phyloP scores from a whole-genome alignment of 768 basidiomycete genomes.

The Suillus subluteus region DNA sequence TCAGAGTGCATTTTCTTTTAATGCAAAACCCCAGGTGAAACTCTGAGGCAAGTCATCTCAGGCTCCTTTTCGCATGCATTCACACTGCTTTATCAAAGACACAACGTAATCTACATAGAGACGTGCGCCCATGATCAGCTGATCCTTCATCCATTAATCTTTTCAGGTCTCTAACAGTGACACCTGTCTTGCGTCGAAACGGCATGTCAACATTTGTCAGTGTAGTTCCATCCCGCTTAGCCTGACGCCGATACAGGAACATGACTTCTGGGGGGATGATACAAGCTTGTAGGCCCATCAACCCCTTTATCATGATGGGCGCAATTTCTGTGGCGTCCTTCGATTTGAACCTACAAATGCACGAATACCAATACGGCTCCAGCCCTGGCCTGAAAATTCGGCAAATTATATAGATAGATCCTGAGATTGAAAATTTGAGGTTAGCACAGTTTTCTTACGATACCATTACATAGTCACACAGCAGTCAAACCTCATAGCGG shows the following conservation, averaged over 20 bases:
- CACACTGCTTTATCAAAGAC: not conserved
- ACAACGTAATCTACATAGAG: not conserved
- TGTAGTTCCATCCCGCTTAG: not conserved
- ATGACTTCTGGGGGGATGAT: not conserved
- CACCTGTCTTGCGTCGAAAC: no score
- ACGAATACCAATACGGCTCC: not conserved
- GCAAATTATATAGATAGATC: not conserved
- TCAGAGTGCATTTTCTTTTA: not conserved
- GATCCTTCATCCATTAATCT: not conserved
- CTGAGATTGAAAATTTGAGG: not conserved
- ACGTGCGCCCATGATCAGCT: not conserved
- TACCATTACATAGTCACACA: not conserved
- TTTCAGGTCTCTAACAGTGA: no score
- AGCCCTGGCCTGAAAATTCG: not conserved
- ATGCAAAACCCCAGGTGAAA: not conserved
- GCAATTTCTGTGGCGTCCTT: not conserved
- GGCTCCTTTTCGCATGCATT: not conserved
- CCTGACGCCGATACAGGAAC: not conserved
- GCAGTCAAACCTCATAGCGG: constrained; percentile 2
- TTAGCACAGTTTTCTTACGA: not conserved
- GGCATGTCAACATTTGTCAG: not conserved
- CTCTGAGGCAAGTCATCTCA: not conserved
- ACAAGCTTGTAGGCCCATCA: not conserved
- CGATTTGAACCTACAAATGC: not conserved
- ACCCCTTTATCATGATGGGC: not conserved